These are phyloP conservation scores for Helianthus annuus DNA, from an alignment of 129 eudicot species.

Conservation along the genomic window DNA sequence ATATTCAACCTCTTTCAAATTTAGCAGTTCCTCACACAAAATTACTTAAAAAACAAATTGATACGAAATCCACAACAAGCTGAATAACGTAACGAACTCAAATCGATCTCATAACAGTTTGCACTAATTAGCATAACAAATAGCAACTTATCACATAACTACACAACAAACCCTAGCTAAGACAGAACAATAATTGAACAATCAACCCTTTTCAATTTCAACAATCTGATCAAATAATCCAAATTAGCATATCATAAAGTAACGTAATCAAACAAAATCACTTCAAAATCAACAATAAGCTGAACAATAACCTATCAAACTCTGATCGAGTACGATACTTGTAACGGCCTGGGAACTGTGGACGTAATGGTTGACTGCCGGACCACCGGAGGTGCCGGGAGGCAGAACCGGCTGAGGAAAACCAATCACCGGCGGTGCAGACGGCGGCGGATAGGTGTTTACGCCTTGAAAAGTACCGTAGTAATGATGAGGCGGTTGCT, in stretches of 20 bases:
- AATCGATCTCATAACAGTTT: not conserved
- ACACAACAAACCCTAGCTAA: not conserved
- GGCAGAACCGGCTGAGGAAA: slow-evolving; percentile 60
- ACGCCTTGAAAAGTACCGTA: slow-evolving; percentile 95
- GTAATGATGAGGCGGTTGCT: slow-evolving; percentile 50
- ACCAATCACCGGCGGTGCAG: slow-evolving; percentile 64
- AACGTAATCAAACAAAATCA: not conserved
- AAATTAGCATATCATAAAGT: not conserved
- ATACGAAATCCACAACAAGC: no score
- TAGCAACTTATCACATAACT: no score
- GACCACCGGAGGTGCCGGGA: no score
- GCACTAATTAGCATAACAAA: not conserved
- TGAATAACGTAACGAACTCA: no score
- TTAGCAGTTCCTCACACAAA: no score
- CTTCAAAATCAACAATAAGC: no score
- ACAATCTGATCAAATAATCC: not conserved
- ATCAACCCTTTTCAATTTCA: not conserved
- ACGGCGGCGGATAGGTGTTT: slow-evolving; percentile 59
- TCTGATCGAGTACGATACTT: slow-evolving; percentile 31
- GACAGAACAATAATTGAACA: not conserved
- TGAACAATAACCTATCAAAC: no score
- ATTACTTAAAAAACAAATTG: no score
- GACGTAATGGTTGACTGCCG: slow-evolving; percentile 43
- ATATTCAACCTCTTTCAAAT: no score
- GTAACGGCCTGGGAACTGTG: slow-evolving; percentile 80